A percentile compares a stretch with the other conserved stretches of the same genome.
Evolutionary conservation across 805 yeast species (phyloP).

Genomic region (Cyberlindnera misumaiensis): DNA sequence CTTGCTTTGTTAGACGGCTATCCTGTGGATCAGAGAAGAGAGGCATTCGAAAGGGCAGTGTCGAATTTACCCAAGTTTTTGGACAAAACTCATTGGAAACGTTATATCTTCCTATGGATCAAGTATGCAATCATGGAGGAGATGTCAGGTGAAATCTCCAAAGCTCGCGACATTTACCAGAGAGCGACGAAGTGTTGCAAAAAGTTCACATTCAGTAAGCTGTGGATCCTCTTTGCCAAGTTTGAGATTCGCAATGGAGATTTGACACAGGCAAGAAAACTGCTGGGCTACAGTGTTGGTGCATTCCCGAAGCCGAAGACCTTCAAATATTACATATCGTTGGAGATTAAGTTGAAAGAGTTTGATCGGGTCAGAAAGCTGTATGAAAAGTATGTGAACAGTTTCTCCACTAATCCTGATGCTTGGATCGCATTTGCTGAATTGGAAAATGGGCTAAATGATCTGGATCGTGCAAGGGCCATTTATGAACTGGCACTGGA

Average conservation of each 20-base stretch:
- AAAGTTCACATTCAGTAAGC: slow-evolving; percentile 58
- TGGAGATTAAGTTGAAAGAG: slow-evolving; percentile 67
- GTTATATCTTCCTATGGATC: slow-evolving; percentile 68
- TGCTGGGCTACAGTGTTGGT: slow-evolving; percentile 71
- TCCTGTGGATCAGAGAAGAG: slow-evolving; percentile 25
- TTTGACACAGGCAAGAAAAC: slow-evolving; percentile 50
- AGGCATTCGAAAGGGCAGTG: slow-evolving; percentile 40
- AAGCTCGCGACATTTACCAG: slow-evolving; percentile 46
- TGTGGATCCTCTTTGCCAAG: slow-evolving; percentile 68
- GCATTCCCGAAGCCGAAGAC: slow-evolving; percentile 52
- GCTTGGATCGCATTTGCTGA: slow-evolving; percentile 62
- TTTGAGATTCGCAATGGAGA: slow-evolving; percentile 63
- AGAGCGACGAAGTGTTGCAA: slow-evolving; percentile 40
- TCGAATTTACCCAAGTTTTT: slow-evolving; percentile 29
- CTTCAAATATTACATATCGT: slow-evolving; percentile 54
- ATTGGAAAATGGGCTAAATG: slow-evolving; percentile 64
- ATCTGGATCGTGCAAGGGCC: slow-evolving; percentile 58
- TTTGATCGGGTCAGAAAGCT: slow-evolving; percentile 74
- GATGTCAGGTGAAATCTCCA: slow-evolving; percentile 33
- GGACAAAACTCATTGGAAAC: slow-evolving; percentile 49
- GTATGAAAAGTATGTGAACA: slow-evolving; percentile 59
- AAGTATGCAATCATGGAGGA: slow-evolving; percentile 61
- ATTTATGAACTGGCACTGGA: slow-evolving; percentile 49
- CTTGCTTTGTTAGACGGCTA: slow-evolving; percentile 39
- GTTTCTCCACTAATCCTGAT: slow-evolving; percentile 31